phyloP scores from a whole-genome alignment of 768 basidiomycete species.

The Boletus edulis region DNA sequence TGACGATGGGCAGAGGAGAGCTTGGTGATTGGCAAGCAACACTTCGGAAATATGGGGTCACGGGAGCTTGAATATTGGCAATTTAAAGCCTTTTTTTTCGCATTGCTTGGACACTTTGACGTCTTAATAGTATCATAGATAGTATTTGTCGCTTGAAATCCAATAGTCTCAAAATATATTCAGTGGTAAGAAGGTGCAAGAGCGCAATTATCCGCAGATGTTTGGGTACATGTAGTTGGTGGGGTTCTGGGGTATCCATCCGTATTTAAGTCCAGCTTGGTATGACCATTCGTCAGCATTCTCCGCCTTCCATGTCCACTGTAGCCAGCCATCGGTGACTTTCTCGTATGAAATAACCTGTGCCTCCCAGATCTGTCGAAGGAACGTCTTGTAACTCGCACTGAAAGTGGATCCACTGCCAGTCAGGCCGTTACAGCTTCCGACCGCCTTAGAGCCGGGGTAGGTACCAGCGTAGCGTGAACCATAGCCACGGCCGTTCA shows the following conservation, averaged over 20 bases:
- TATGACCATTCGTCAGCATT: constrained; percentile 89
- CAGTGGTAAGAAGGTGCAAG: background rate
- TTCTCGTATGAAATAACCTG: constrained; percentile 73
- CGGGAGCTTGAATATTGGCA: constrained; percentile 19
- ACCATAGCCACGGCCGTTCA: constrained; percentile 80
- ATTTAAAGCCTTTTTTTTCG: background rate
- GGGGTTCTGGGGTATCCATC: constrained; percentile 78
- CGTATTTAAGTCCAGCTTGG: constrained; percentile 71
- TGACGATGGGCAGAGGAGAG: constrained; percentile 82
- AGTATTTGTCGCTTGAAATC: background rate
- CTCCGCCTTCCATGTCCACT: constrained; percentile 87
- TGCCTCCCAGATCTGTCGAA: constrained; percentile 82
- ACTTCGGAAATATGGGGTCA: constrained; percentile 71
- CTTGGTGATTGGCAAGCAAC: constrained; percentile 62
- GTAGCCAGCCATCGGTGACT: constrained; percentile 65
- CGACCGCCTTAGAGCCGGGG: constrained; percentile 62
- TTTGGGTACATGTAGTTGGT: constrained; percentile 51
- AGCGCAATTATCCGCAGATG: constrained; percentile 49
- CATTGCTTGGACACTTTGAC: background rate
- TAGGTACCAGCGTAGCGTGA: constrained; percentile 63
- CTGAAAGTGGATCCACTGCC: constrained; percentile 77
- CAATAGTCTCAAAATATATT: background rate
- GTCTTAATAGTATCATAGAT: background rate
- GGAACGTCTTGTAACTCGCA: constrained; percentile 73
- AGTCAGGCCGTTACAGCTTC: constrained; percentile 71